phyloP scores from a whole-genome alignment of 805 yeast genomes.

The Pichia manshurica region DNA sequence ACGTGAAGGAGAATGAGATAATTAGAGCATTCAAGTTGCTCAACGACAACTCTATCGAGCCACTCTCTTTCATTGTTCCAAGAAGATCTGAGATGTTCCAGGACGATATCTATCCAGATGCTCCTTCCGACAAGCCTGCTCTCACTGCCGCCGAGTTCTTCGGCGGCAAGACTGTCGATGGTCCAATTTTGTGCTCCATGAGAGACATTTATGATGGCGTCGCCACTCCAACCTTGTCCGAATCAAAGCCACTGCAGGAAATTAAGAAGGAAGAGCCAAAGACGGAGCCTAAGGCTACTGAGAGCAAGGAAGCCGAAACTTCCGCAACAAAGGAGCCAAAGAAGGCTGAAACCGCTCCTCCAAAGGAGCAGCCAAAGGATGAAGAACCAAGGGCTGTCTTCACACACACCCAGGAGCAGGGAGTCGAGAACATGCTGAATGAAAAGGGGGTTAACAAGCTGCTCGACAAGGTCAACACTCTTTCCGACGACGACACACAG shows the following conservation, averaged over 20 bases:
- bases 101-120: constrained; percentile 87
- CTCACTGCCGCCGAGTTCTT: constrained; percentile 74
- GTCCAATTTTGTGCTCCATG: constrained; percentile 76
- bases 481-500: constrained; percentile 37
- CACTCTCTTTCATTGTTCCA: constrained; percentile 89
- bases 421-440: constrained; percentile 44
- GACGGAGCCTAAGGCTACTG: neutral
- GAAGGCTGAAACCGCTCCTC: neutral
- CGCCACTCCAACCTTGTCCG: constrained; percentile 45
- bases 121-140: constrained; percentile 77
- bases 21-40: constrained; percentile 81
- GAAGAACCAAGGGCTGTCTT: constrained; percentile 17
- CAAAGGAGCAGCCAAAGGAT: constrained; percentile 6
- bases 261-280: neutral
- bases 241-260: constrained; percentile 28
- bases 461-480: constrained; percentile 38
- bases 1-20: constrained; percentile 78
- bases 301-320: neutral
- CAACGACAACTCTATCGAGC: constrained; percentile 79
- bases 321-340: neutral
- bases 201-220: constrained; percentile 74
- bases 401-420: constrained; percentile 31
- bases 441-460: constrained; percentile 42
- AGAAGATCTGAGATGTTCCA: constrained; percentile 91
- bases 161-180: constrained; percentile 69